Evolutionary conservation across 768 basidiomycete genomes (phyloP).

Genomic region (Tulasnella sp.): DNA sequence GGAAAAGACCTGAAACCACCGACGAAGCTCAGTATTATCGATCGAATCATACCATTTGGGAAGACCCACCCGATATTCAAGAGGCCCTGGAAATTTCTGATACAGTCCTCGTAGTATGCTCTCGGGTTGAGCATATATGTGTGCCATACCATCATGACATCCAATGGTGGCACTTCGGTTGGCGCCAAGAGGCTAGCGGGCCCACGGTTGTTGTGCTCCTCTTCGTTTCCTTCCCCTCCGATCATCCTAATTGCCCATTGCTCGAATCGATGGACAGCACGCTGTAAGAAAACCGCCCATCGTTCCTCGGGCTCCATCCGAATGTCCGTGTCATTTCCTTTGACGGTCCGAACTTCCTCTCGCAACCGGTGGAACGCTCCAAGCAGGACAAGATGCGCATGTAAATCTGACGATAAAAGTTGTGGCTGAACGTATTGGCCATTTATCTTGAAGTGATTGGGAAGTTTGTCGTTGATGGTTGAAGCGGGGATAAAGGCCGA

Average conservation of each 20-base stretch:
- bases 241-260: conserved; percentile 6
- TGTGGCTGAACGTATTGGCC: neutral
- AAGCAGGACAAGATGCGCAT: conserved; percentile 15
- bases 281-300: conserved; percentile 15
- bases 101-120: conserved; percentile 16
- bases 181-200: neutral
- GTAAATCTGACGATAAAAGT: conserved; percentile 9
- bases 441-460: neutral
- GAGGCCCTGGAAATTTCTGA: neutral
- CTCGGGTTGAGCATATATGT: conserved; percentile 16
- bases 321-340: neutral
- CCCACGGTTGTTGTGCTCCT: neutral
- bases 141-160: conserved; percentile 19
- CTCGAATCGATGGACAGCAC: conserved; percentile 17
- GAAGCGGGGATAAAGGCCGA: neutral
- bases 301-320: conserved; percentile 13
- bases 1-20: conserved; percentile 7
- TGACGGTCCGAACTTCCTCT: neutral
- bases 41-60: neutral
- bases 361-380: conserved; percentile 14
- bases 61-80: neutral
- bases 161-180: conserved; percentile 13
- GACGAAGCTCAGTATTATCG: neutral
- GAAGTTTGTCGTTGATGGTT: neutral
- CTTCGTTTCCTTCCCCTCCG: neutral